Evolutionary conservation across 2,329 filamentous ascomycete species (phyloP), one percentile per base, ranked within the genome.

Genomic region (Aspergillus novofumigatus): DNA sequence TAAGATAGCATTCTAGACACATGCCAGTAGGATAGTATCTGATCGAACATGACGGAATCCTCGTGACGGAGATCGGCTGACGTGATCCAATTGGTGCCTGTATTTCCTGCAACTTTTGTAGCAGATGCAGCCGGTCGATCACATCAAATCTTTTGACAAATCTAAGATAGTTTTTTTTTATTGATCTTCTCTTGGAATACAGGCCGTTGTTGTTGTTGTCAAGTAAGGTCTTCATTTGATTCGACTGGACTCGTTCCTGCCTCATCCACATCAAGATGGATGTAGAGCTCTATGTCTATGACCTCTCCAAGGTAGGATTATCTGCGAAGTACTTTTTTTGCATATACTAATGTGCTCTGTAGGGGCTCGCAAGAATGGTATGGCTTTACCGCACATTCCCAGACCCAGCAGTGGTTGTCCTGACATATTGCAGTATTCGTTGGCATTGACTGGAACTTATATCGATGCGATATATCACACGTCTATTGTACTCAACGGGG

Each of bases 401-500:
- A 21, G 17, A 10, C 20, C 49, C 56, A 38, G 23, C 51, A 49
- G 49, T 7, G 42, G 44, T 21, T 35, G 25, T 20, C 58, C 63
- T 70, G 57, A 67, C 56, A 17, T 28, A 54, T 11, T 41, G 21
- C 63, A 83, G 76, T 83, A 86, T 71, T 86, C 83, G 11, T 72
- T 70, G 51, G 76, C 82, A 50, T 78, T 89, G 49, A 81, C 88
- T 4, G 87, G 87, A 1, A 83, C 81, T 1, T 85, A 88, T 53
- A 90, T 97, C 51, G 93, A 97, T 73, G 94, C 94, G 54, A 86
- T 99, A 53, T 97, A 97, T 66, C 94, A 99, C 73, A 97, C 94
- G 0, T 91, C 92, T 0, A 86, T 99, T 54, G 88, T 96, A 45
- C 80, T 97, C 42, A 84, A 86, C 53, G 87, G 87, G n/a, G 83